A percentile compares a stretch with the other conserved stretches of the same genome.
These are phyloP conservation scores for Aspergillus fischeri DNA, from an alignment of 2,329 filamentous ascomycete genomes.

Conservation along the genomic window DNA sequence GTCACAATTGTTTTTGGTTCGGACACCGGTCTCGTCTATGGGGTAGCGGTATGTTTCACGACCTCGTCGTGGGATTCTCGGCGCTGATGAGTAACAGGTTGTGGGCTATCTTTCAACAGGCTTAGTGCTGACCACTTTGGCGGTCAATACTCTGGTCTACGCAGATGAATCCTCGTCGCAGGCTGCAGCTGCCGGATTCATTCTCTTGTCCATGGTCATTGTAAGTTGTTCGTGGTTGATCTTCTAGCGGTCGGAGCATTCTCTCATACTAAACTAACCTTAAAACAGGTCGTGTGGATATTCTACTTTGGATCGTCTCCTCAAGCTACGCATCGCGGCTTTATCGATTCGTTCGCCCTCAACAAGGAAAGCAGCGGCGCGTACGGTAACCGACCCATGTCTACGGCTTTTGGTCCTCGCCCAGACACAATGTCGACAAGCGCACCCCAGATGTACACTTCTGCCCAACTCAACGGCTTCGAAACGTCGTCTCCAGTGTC, in stretches of 20 bases:
- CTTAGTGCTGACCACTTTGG: constrained; percentile 78
- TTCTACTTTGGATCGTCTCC: constrained; percentile 97
- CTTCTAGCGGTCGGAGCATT: neutral
- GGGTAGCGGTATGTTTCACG: constrained; percentile 64
- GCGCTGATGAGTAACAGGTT: constrained; percentile 49
- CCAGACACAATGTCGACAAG: constrained; percentile 73
- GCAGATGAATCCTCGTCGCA: constrained; percentile 65
- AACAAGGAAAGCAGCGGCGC: constrained; percentile 71
- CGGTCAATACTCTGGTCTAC: constrained; percentile 84
- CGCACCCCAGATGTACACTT: constrained; percentile 96
- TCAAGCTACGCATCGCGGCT: constrained; percentile 77
- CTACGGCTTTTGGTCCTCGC: constrained; percentile 66
- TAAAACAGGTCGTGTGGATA: constrained; percentile 85
- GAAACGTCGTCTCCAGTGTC: constrained; percentile 89
- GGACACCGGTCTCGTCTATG: constrained; percentile 80
- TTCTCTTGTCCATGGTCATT: constrained; percentile 86
- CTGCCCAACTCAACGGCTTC: constrained; percentile 88
- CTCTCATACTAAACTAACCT: constrained; percentile 3
- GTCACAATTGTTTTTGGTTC: constrained; percentile 79
- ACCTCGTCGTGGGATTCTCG: neutral
- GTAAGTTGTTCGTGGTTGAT: constrained; percentile 51
- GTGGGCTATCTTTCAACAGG: constrained; percentile 82
- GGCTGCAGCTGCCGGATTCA: constrained; percentile 87
- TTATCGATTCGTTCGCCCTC: constrained; percentile 92
- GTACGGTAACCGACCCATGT: constrained; percentile 64